Percentiles rank a stretch among this genome's conserved stretches.
phyloP scores from a whole-genome alignment of 225 moss, liverwort and hornwort genomes.

The Thuidium tamariscinum region DNA sequence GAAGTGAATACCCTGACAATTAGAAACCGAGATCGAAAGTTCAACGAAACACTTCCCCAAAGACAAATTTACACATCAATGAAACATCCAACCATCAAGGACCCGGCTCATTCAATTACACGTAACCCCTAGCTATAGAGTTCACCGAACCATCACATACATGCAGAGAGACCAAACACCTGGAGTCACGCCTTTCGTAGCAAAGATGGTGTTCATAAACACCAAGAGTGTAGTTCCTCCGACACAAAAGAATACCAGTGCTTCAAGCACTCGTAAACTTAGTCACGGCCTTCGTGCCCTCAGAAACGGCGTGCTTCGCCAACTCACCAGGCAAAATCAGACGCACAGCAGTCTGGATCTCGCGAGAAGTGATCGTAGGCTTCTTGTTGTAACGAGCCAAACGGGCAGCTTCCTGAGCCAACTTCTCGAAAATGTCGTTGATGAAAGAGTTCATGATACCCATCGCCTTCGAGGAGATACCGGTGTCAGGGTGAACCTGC shows the following conservation, averaged over 20 bases:
- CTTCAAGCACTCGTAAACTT: constrained; percentile 23
- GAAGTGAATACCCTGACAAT: too few species aligned
- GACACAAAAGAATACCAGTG: rapidly evolving
- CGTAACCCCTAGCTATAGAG: rapidly evolving
- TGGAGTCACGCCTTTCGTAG: background rate
- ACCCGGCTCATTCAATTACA: background rate
- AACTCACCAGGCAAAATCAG: constrained; percentile 19
- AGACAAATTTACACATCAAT: too few species aligned
- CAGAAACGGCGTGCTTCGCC: constrained; percentile 23
- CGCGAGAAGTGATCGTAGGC: constrained; percentile 20
- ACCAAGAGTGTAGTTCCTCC: background rate
- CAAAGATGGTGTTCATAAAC: constrained; percentile 21
- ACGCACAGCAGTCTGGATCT: constrained; percentile 23
- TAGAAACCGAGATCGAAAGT: too few species aligned
- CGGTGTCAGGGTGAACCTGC: constrained; percentile 19
- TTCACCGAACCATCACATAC: too few species aligned
- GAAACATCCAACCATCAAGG: background rate
- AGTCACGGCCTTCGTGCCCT: constrained; percentile 19
- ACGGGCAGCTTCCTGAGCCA: constrained; percentile 16
- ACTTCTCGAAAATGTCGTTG: constrained; percentile 27
- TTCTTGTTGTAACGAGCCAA: constrained; percentile 28
- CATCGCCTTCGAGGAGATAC: constrained; percentile 29
- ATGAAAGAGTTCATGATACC: constrained; percentile 36
- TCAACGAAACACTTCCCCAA: background rate
- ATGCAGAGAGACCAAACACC: rapidly evolving